These are phyloP conservation scores for Ceratocystis cubensis DNA, from an alignment of 2,329 filamentous ascomycete species.

Conservation along the genomic window DNA sequence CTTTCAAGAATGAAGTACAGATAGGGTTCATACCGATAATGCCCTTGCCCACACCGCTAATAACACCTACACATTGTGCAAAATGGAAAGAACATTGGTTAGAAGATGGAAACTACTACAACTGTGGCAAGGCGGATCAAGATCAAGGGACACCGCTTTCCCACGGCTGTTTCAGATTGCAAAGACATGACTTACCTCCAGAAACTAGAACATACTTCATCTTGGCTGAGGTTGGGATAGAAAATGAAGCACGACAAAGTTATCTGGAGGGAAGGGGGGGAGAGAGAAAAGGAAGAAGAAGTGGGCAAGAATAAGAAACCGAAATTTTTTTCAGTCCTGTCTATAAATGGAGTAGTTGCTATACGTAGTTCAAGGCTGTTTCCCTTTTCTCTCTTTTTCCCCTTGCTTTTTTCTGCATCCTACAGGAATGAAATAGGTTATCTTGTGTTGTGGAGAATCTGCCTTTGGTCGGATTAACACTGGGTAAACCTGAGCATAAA, in stretches of 20 bases:
- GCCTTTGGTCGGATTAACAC: too few relatives aligned
- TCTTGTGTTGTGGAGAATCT: not conserved
- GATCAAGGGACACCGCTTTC: slow-evolving; percentile 17
- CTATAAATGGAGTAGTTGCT: slow-evolving; percentile 20
- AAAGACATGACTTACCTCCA: slow-evolving; percentile 42
- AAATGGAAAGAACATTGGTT: slow-evolving; percentile 14
- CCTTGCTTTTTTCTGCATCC: not conserved
- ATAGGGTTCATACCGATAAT: slow-evolving; percentile 23
- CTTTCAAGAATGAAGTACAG: not conserved
- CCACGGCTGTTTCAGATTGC: too few relatives aligned
- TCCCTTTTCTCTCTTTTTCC: not conserved
- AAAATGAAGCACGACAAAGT: slow-evolving; percentile 19
- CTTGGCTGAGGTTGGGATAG: slow-evolving; percentile 27
- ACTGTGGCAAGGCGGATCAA: slow-evolving; percentile 21
- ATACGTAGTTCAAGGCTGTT: not conserved
- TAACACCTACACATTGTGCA: slow-evolving; percentile 28
- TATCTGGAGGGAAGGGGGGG: slow-evolving; percentile 21
- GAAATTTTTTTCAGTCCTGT: slow-evolving; percentile 19
- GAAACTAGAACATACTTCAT: slow-evolving; percentile 78
- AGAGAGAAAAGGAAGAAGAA: slow-evolving; percentile 20
- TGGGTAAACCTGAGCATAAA: too few relatives aligned
- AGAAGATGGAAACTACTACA: not conserved
- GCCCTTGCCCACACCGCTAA: slow-evolving; percentile 38
- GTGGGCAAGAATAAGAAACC: slow-evolving; percentile 4
- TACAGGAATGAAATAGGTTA: not conserved